Evolutionary conservation across 495 filamentous ascomycete species (phyloP).

Genomic region (Neurospora sp.): DNA sequence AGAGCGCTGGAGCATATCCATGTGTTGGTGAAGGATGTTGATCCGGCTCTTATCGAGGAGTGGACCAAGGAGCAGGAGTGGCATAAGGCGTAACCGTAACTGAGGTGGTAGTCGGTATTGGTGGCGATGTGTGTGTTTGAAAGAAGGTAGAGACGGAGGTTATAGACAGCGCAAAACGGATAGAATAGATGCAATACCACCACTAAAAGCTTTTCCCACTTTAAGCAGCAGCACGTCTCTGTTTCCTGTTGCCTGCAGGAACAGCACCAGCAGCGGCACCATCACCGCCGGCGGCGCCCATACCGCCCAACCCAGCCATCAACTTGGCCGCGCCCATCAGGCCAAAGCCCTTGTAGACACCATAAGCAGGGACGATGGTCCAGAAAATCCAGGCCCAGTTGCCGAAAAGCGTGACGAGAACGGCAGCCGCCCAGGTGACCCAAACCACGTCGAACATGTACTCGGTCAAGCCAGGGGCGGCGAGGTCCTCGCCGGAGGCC

Average conservation of each 20-base stretch:
- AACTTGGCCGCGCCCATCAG: slow-evolving; percentile 56
- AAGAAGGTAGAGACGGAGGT: not conserved
- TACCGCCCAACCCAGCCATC: slow-evolving; percentile 45
- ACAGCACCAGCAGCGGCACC: slow-evolving; percentile 15
- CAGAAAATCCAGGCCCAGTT: slow-evolving; percentile 72
- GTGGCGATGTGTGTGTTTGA: not conserved
- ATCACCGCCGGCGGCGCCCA: slow-evolving; percentile 17
- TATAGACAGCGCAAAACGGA: not conserved
- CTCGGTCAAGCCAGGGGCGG: slow-evolving; percentile 82
- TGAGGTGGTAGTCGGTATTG: not conserved
- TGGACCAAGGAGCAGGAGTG: slow-evolving; percentile 45
- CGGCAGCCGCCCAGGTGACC: slow-evolving; percentile 69
- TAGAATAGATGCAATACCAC: not conserved
- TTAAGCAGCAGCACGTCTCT: slow-evolving; percentile 30
- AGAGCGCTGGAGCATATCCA: slow-evolving; percentile 60
- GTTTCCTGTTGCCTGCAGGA: slow-evolving; percentile 39
- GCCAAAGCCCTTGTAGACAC: slow-evolving; percentile 57
- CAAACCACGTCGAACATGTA: slow-evolving; percentile 97
- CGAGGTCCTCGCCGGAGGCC: slow-evolving; percentile 76
- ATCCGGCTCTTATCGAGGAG: slow-evolving; percentile 45
- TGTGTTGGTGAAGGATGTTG: slow-evolving; percentile 53
- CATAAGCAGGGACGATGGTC: slow-evolving; percentile 60
- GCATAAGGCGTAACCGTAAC: slow-evolving; percentile 13
- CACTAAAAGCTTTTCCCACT: not conserved
- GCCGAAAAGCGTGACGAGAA: slow-evolving; percentile 56